These are phyloP conservation scores for Immersiporthe knoxdaviesiana DNA, from an alignment of 2,329 filamentous ascomycete species.

Conservation along the genomic window DNA sequence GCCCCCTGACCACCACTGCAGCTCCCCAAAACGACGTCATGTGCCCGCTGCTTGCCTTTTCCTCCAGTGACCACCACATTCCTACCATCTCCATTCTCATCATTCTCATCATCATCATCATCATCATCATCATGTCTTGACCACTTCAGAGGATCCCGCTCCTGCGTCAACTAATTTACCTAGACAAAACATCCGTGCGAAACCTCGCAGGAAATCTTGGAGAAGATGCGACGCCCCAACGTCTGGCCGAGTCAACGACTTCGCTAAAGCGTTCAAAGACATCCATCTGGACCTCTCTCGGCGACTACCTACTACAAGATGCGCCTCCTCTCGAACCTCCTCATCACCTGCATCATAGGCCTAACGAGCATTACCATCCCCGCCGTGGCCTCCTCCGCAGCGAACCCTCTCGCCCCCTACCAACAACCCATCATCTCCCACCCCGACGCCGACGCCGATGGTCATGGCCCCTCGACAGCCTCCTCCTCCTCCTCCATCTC, in stretches of 20 bases:
- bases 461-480: constrained; percentile 12
- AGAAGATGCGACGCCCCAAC: constrained; percentile 22
- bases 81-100: not conserved
- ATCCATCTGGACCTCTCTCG: not conserved
- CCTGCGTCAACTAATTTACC: not conserved
- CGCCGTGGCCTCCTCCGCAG: constrained; percentile 17
- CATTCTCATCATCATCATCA: not conserved
- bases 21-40: constrained; percentile 24
- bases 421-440: constrained; percentile 23
- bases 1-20: not conserved
- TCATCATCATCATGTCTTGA: not conserved
- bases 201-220: not conserved
- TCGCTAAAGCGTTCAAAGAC: constrained; percentile 10
- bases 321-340: constrained; percentile 11
- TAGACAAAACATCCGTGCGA: not conserved
- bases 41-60: constrained; percentile 10
- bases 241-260: constrained; percentile 24
- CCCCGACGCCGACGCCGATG: constrained; percentile 10
- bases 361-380: not conserved
- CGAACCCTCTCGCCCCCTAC: not conserved
- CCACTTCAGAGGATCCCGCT: not conserved
- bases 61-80: not conserved
- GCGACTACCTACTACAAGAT: constrained; percentile 18
- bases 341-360: constrained; percentile 5
- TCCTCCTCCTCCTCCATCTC: constrained; percentile 49